phyloP scores from a whole-genome alignment of 106 monocot genomes.

The Dendrobium officinale region DNA sequence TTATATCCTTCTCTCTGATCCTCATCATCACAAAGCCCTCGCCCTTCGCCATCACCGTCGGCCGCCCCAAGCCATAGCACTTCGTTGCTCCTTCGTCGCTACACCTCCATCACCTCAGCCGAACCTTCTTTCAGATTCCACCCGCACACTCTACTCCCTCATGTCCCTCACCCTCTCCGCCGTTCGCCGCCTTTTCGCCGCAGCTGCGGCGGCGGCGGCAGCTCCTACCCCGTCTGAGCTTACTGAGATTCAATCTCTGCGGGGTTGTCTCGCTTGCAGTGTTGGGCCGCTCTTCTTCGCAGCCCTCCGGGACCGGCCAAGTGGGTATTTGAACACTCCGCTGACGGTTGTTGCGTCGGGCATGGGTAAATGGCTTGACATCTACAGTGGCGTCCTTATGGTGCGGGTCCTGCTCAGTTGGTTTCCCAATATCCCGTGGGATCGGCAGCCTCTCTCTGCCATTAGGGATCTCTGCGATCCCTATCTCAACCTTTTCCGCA shows the following conservation, averaged over 20 bases:
- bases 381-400: conserved; percentile 75
- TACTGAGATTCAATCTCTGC: not conserved
- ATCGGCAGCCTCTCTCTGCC: conserved; percentile 79
- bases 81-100: not conserved
- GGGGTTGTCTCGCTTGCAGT: not conserved
- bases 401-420: conserved; percentile 70
- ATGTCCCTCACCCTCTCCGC: conserved; percentile 19
- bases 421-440: conserved; percentile 93
- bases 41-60: not conserved
- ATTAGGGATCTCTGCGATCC: conserved; percentile 81
- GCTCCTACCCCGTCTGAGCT: conserved; percentile 3
- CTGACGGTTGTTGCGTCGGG: conserved; percentile 67
- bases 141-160: conserved; percentile 21
- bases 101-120: conserved; percentile 4
- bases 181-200: conserved; percentile 5
- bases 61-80: not conserved
- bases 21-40: not conserved
- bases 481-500: conserved; percentile 66
- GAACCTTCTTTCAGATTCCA: conserved; percentile 9
- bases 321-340: conserved; percentile 62
- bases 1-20: not conserved
- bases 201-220: conserved; percentile 3
- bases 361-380: conserved; percentile 69
- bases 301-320: conserved; percentile 39
- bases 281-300: conserved; percentile 53